A percentile compares a stretch with the other conserved stretches of the same genome.
These are phyloP conservation scores for Fomitopsis pinicola DNA, from an alignment of 1,284 basidiomycete genomes.

Conservation along the genomic window DNA sequence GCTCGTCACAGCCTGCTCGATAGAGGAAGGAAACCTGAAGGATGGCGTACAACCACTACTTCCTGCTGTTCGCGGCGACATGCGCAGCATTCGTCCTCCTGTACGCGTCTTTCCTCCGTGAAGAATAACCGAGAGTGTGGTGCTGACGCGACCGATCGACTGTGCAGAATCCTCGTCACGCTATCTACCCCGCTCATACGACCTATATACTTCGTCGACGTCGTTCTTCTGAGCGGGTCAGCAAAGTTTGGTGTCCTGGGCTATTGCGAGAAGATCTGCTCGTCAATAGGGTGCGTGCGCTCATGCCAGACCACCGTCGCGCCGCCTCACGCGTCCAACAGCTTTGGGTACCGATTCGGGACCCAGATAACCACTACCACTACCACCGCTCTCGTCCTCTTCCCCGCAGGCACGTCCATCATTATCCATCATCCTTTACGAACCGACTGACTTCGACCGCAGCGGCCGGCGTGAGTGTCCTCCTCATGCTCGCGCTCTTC, in stretches of 20 bases:
- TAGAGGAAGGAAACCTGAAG: neutral
- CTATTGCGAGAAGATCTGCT: neutral
- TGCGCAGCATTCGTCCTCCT: neutral
- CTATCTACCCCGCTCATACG: neutral
- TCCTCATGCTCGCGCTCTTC: neutral
- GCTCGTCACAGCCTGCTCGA: neutral
- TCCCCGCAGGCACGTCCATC: neutral
- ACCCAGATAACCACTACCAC: neutral
- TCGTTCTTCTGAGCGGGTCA: neutral
- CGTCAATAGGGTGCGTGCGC: neutral
- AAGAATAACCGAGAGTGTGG: neutral
- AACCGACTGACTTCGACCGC: neutral
- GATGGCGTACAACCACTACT: neutral
- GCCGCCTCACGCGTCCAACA: neutral
- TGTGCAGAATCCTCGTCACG: neutral
- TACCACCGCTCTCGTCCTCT: neutral
- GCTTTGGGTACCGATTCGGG: neutral
- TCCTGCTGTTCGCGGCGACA: neutral
- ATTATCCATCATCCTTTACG: too few species aligned
- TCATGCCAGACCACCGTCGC: neutral
- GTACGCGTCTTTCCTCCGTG: neutral
- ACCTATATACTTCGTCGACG: neutral
- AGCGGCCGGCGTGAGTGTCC: neutral
- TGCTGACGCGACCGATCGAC: neutral
- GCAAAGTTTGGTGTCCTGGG: neutral